phyloP scores from a whole-genome alignment of 768 basidiomycete species.

The Collybia mongolica region DNA sequence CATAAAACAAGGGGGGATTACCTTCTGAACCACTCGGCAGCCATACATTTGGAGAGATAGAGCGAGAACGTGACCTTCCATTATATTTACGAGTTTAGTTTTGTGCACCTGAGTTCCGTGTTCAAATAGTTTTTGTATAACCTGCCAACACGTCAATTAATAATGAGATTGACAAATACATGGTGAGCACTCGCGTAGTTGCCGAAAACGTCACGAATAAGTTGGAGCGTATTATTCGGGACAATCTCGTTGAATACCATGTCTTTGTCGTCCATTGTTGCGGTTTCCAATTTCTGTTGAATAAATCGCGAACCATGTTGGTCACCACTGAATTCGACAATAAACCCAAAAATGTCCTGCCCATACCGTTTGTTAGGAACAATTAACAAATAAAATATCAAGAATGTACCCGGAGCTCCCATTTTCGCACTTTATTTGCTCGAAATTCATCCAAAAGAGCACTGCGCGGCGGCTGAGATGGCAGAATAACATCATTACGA shows the following conservation, averaged over 20 bases:
- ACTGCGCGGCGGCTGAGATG: constrained; percentile 51
- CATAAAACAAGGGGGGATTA: constrained; percentile 22
- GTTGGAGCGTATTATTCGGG: constrained; percentile 66
- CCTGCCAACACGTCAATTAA: constrained; percentile 41
- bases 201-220: constrained; percentile 93
- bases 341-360: constrained; percentile 82
- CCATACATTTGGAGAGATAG: constrained; percentile 93
- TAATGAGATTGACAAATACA: not conserved
- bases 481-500: constrained; percentile 39
- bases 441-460: constrained; percentile 84
- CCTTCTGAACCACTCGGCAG: constrained; percentile 95
- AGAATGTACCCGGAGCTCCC: constrained; percentile 71
- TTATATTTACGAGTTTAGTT: constrained; percentile 59
- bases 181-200: constrained; percentile 71
- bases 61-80: constrained; percentile 76
- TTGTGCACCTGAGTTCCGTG: constrained; percentile 78
- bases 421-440: constrained; percentile 71
- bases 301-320: constrained; percentile 99
- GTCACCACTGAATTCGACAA: constrained; percentile 92
- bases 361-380: constrained; percentile 15
- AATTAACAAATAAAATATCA: constrained; percentile 1
- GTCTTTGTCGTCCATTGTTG: constrained; percentile 77
- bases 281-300: constrained; percentile 79
- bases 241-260: constrained; percentile 86
- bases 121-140: constrained; percentile 93